A percentile compares a stretch with the other conserved stretches of the same genome.
Conservation (phyloP, 257 asterid species). For the Ophiorrhiza pumila region DNA sequence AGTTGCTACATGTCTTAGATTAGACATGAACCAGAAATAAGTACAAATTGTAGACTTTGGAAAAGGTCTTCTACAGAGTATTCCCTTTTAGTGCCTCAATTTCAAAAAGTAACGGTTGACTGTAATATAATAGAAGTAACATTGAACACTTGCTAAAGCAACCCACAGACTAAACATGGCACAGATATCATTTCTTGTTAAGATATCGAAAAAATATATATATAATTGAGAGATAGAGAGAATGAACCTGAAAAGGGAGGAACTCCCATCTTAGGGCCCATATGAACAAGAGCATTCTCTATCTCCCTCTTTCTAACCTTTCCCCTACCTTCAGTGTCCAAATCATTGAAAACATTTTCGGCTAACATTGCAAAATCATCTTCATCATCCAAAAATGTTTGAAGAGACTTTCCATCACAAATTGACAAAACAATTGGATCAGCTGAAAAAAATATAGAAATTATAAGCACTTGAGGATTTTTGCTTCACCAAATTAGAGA, state of each 20-base stretch:
- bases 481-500: background rate
- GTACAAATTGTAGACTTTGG: background rate
- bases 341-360: constrained; percentile 58
- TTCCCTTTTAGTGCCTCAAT: background rate
- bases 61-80: background rate
- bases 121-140: background rate
- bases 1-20: background rate
- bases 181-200: background rate
- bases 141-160: background rate
- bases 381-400: constrained; percentile 51
- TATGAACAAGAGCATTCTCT: constrained; percentile 40
- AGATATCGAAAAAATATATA: background rate
- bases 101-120: background rate
- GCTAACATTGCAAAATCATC: constrained; percentile 71
- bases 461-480: constrained; percentile 2
- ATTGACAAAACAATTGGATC: constrained; percentile 48
- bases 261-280: constrained; percentile 60
- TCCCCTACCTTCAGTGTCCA: constrained; percentile 54
- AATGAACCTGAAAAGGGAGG: constrained; percentile 54
- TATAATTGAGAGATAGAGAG: background rate
- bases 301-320: constrained; percentile 50
- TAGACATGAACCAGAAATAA: background rate
- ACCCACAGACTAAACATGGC: background rate
- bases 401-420: constrained; percentile 46
- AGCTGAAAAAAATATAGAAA: constrained; percentile 28